Evolutionary conservation across 2,329 filamentous ascomycete genomes (phyloP).

Genomic region (Cyphellophora europaea): DNA sequence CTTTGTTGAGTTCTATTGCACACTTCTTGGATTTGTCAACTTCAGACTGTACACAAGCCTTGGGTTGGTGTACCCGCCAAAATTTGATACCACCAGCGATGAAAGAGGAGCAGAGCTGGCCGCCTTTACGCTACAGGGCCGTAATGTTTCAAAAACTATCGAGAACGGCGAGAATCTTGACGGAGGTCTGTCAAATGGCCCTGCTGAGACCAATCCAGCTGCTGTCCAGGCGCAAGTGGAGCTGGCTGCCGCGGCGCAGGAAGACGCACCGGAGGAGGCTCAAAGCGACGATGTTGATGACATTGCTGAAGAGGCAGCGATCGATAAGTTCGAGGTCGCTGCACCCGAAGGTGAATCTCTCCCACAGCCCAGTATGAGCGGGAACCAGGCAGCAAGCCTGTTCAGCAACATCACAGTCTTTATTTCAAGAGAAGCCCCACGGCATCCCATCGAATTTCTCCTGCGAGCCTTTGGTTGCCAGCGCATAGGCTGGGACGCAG

Average conservation of each 20-base stretch:
- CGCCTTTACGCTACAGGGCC: slow-evolving; percentile 83
- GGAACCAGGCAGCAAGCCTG: slow-evolving; percentile 60
- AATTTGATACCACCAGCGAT: slow-evolving; percentile 79
- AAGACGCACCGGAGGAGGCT: slow-evolving; percentile 32
- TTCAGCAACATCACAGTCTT: slow-evolving; percentile 88
- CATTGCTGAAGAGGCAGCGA: slow-evolving; percentile 42
- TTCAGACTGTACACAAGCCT: slow-evolving; percentile 86
- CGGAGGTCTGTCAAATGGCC: slow-evolving; percentile 43
- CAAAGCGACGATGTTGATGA: slow-evolving; percentile 31
- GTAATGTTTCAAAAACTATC: slow-evolving; percentile 40
- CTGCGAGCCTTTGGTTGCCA: slow-evolving; percentile 92
- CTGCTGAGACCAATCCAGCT: slow-evolving; percentile 46
- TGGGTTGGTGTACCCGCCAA: slow-evolving; percentile 89
- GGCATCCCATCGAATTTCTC: slow-evolving; percentile 84
- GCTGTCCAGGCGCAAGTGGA: slow-evolving; percentile 62
- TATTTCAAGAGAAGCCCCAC: slow-evolving; percentile 85
- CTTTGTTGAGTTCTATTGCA: slow-evolving; percentile 98
- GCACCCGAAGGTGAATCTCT: slow-evolving; percentile 79
- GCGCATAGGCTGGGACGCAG: slow-evolving; percentile 86
- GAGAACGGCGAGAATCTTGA: slow-evolving; percentile 44
- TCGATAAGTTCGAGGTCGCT: slow-evolving; percentile 85
- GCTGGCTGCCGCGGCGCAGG: slow-evolving; percentile 29
- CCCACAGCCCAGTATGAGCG: slow-evolving; percentile 62
- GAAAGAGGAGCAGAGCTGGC: slow-evolving; percentile 82
- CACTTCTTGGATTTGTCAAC: slow-evolving; percentile 89